These are phyloP conservation scores for Sphagnurus paluster DNA, from an alignment of 1,284 basidiomycete genomes.

Conservation along the genomic window DNA sequence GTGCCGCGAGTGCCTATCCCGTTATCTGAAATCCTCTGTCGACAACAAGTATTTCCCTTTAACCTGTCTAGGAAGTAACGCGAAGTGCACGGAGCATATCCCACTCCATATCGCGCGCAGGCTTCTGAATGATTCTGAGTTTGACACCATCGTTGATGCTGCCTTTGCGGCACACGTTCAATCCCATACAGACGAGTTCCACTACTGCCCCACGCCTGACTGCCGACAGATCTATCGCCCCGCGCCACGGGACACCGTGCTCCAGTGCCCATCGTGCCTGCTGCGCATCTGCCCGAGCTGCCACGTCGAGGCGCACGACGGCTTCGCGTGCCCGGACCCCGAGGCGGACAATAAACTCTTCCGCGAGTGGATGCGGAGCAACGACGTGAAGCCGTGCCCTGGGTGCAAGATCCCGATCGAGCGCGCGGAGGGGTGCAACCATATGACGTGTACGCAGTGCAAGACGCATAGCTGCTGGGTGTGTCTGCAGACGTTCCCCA, in stretches of 20 bases:
- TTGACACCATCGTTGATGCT: constrained; percentile 52
- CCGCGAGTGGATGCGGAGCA: constrained; percentile 54
- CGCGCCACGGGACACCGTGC: constrained; percentile 45
- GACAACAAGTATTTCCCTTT: constrained; percentile 67
- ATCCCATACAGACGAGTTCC: constrained; percentile 56
- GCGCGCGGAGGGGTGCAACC: constrained; percentile 71
- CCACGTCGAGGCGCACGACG: constrained; percentile 65
- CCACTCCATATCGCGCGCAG: constrained; percentile 49
- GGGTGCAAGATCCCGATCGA: constrained; percentile 68
- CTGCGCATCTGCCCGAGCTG: constrained; percentile 67
- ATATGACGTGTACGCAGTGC: constrained; percentile 71
- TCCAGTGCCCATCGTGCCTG: constrained; percentile 74
- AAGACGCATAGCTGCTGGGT: constrained; percentile 77
- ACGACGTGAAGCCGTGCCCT: constrained; percentile 72
- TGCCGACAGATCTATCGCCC: constrained; percentile 69
- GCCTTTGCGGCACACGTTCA: constrained; percentile 60
- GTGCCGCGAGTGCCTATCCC: constrained; percentile 59
- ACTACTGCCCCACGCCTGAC: constrained; percentile 74
- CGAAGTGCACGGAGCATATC: constrained; percentile 51
- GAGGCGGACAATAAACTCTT: constrained; percentile 54
- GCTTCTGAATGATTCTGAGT: constrained; percentile 49
- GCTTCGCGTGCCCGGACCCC: constrained; percentile 56
- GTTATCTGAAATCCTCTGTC: constrained; percentile 56
- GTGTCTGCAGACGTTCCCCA: constrained; percentile 64
- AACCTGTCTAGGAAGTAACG: constrained; percentile 61